These are phyloP conservation scores for Phytophthora pseudosyringae DNA, from an alignment of 352 stramenopile genomes.

Conservation along the genomic window DNA sequence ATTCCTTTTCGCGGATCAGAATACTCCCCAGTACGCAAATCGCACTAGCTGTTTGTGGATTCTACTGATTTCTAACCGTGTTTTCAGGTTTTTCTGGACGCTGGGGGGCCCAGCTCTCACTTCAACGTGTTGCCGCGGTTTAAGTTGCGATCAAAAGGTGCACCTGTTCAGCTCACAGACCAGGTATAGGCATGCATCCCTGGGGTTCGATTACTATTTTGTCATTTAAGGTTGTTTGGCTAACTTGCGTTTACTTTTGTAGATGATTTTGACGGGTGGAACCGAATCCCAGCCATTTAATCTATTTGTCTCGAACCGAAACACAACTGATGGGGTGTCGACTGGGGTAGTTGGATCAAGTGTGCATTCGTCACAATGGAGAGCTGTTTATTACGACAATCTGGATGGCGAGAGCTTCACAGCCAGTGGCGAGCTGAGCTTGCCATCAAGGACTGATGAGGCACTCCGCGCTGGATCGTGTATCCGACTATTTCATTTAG, in stretches of 20 bases:
- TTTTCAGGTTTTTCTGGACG: conserved; percentile 56
- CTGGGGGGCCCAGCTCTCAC: conserved; percentile 51
- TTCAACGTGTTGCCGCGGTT: conserved; percentile 67
- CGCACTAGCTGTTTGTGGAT: background rate
- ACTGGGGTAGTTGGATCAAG: conserved; percentile 58
- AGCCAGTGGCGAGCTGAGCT: conserved; percentile 1
- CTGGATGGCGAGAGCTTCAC: conserved; percentile 21
- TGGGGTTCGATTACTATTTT: background rate
- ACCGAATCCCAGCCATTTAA: conserved; percentile 55
- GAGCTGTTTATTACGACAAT: conserved; percentile 63
- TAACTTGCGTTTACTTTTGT: conserved; percentile 4
- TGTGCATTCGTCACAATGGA: conserved; percentile 66
- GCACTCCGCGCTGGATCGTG: conserved; percentile 61
- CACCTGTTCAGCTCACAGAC: conserved; percentile 69
- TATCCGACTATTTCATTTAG: conserved; percentile 68
- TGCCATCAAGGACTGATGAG: conserved; percentile 12
- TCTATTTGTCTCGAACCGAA: conserved; percentile 73
- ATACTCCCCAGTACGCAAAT: conserved; percentile 49
- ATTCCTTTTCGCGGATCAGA: conserved; percentile 61
- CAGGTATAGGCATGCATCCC: conserved; percentile 40
- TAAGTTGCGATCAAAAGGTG: conserved; percentile 69
- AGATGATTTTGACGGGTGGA: conserved; percentile 62
- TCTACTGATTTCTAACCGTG: conserved; percentile 24
- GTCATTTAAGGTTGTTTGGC: background rate
- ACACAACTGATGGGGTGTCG: conserved; percentile 36